These are phyloP conservation scores for Cercospora sp. DNA, from an alignment of 2,329 filamentous ascomycete species.

Conservation along the genomic window DNA sequence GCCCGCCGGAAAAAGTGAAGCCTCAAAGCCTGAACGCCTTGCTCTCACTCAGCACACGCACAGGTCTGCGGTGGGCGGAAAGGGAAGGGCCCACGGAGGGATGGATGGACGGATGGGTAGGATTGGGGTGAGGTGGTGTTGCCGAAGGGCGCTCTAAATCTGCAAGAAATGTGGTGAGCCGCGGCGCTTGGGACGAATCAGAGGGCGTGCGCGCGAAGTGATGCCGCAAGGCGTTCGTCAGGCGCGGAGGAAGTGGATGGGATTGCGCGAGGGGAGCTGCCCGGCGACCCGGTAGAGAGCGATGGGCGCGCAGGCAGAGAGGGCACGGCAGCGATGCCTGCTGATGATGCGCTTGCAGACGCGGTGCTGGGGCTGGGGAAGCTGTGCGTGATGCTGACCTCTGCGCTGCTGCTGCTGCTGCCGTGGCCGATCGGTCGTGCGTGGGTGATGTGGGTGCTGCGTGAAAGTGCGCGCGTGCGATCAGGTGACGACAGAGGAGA, in stretches of 20 bases:
- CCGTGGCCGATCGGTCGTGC: neutral
- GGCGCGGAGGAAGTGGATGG: slow-evolving; percentile 11
- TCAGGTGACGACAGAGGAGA: slow-evolving; percentile 5
- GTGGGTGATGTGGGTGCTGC: neutral
- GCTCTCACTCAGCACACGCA: slow-evolving; percentile 15
- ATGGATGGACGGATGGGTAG: neutral
- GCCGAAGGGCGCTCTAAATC: slow-evolving; percentile 27
- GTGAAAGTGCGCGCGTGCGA: neutral
- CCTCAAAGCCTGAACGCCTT: slow-evolving; percentile 15
- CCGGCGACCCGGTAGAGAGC: slow-evolving; percentile 14
- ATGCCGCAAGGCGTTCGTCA: slow-evolving; percentile 21
- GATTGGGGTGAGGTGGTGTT: neutral
- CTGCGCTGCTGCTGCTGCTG: neutral
- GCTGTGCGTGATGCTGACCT: slow-evolving; percentile 4
- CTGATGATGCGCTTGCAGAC: neutral
- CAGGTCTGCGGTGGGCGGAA: neutral
- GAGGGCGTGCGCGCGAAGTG: slow-evolving; percentile 17
- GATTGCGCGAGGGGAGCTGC: slow-evolving; percentile 13
- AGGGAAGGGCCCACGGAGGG: slow-evolving; percentile 3
- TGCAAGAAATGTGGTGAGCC: slow-evolving; percentile 27
- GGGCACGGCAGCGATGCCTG: neutral
- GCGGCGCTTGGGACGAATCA: slow-evolving; percentile 21
- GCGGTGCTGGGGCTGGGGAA: slow-evolving; percentile 1
- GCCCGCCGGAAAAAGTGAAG: slow-evolving; percentile 18
- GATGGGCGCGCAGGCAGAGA: neutral